A percentile compares a stretch with the other conserved stretches of the same genome.
Conservation (phyloP, 1,284 basidiomycete genomes). For the Mycosarcoma mackinlayi region DNA sequence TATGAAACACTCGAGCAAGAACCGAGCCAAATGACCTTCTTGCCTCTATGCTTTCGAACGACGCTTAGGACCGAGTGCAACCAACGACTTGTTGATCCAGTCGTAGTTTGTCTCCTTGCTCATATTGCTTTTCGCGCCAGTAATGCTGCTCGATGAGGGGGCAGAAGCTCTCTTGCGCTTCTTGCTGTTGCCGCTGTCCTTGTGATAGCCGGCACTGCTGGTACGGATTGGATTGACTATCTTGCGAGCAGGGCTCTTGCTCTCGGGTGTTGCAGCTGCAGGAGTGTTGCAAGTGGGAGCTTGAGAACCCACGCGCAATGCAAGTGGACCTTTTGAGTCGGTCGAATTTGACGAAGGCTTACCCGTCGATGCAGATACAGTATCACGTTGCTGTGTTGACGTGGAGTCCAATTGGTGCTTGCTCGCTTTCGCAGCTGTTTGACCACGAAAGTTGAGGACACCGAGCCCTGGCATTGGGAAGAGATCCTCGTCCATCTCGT, state of each 20-base stretch:
- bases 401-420: not conserved
- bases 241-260: not conserved
- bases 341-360: not conserved
- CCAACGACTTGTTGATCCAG: conserved; percentile 17
- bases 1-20: no score
- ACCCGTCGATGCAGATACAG: not conserved
- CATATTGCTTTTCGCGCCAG: not conserved
- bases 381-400: no score
- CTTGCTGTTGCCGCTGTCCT: not conserved
- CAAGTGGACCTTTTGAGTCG: not conserved
- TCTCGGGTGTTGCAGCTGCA: not conserved
- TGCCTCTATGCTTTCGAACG: conserved; percentile 15
- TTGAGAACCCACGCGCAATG: not conserved
- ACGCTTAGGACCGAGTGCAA: conserved; percentile 18
- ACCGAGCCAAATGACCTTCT: no score
- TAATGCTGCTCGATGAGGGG: not conserved
- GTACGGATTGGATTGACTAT: not conserved
- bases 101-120: conserved; percentile 1
- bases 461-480: conserved; percentile 47
- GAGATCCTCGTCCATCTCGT: conserved; percentile 36
- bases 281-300: not conserved
- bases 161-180: conserved; percentile 6
- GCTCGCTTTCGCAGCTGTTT: not conserved
- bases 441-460: not conserved
- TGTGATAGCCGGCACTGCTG: no score